Conservation (phyloP, 2,329 filamentous ascomycete genomes). For the Akanthomyces lecanii region DNA sequence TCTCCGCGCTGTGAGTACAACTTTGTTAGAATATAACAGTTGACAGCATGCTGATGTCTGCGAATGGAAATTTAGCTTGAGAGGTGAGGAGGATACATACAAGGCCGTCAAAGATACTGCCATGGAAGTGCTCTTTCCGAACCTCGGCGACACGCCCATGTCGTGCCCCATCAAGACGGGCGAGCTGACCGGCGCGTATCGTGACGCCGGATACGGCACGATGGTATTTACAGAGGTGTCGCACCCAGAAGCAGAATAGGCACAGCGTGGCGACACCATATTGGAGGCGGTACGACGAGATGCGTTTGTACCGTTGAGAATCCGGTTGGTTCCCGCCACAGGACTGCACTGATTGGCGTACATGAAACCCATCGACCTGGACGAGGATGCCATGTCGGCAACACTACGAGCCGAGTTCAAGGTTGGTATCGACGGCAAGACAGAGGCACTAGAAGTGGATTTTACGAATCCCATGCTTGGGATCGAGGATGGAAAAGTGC, state of each 20-base stretch:
- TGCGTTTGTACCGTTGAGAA: background rate
- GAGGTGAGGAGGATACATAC: background rate
- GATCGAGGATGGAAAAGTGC: background rate
- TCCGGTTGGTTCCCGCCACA: background rate
- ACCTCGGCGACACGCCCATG: background rate
- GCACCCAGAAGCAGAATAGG: background rate
- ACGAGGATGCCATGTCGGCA: background rate
- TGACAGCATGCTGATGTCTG: no score
- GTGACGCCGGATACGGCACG: background rate
- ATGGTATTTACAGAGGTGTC: background rate
- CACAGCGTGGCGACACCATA: background rate
- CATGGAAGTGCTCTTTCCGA: background rate
- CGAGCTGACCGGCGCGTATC: background rate
- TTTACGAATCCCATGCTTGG: background rate
- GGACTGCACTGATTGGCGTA: background rate
- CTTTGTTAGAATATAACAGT: no score
- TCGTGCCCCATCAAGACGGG: background rate
- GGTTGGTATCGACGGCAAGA: background rate
- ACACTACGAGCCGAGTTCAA: background rate
- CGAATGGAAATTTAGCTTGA: background rate
- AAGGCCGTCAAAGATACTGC: background rate
- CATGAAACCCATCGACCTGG: background rate
- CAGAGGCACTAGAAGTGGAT: background rate
- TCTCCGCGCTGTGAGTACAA: no score
- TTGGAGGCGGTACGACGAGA: background rate